These are phyloP conservation scores for Podospora anserina DNA, from an alignment of 495 filamentous ascomycete genomes.

Conservation along the genomic window DNA sequence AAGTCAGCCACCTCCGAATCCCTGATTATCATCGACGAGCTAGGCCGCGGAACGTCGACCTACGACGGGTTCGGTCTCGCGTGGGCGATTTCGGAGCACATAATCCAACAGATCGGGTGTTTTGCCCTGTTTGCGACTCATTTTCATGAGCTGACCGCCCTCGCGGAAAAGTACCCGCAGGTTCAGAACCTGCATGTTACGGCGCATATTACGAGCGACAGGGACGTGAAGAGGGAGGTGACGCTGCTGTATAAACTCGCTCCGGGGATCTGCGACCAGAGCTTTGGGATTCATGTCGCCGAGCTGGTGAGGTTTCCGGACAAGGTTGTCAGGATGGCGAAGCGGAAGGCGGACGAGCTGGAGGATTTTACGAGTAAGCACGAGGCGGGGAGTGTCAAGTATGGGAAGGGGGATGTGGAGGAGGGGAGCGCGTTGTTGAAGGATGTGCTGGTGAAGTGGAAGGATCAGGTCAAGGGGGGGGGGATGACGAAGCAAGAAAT, in stretches of 20 bases:
- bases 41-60: slow-evolving; percentile 95
- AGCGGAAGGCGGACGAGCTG: slow-evolving; percentile 94
- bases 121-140: slow-evolving; percentile 96
- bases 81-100: slow-evolving; percentile 98
- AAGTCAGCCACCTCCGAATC: slow-evolving; percentile 93
- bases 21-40: slow-evolving; percentile 96
- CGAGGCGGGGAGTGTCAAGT: slow-evolving; percentile 50
- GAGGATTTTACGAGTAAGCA: slow-evolving; percentile 88
- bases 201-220: slow-evolving; percentile 68
- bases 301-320: slow-evolving; percentile 97
- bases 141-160: slow-evolving; percentile 94
- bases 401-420: slow-evolving; percentile 82
- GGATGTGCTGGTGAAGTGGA: slow-evolving; percentile 82
- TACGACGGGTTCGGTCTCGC: slow-evolving; percentile 98
- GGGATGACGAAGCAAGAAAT: slow-evolving; percentile 73
- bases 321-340: slow-evolving; percentile 98
- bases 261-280: slow-evolving; percentile 92
- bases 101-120: slow-evolving; percentile 89
- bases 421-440: slow-evolving; percentile 87
- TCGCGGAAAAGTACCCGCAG: slow-evolving; percentile 78
- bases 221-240: slow-evolving; percentile 66
- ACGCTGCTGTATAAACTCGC: slow-evolving; percentile 96
- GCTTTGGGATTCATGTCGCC: slow-evolving; percentile 96
- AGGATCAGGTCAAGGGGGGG: slow-evolving; percentile 65
- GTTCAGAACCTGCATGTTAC: slow-evolving; percentile 95